phyloP scores from a whole-genome alignment of 495 filamentous ascomycete genomes.

The Polyplosphaeria fusca region DNA sequence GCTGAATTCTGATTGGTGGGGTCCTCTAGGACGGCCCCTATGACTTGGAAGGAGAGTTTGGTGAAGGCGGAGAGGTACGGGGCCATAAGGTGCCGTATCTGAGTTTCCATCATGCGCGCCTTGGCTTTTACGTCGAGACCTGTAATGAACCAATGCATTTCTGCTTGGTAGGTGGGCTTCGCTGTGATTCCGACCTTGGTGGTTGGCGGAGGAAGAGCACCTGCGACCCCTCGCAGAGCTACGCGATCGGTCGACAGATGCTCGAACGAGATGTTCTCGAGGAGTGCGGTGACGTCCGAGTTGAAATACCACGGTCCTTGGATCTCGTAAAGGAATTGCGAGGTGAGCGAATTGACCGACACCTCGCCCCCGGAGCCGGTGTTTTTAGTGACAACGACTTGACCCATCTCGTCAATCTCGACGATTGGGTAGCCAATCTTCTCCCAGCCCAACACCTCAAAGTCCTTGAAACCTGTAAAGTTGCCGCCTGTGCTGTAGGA shows the following conservation, averaged over 20 bases:
- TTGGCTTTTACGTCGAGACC: constrained; percentile 39
- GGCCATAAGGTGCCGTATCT: constrained; percentile 15
- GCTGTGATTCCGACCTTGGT: constrained; percentile 55
- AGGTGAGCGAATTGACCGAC: constrained; percentile 53
- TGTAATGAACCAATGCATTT: constrained; percentile 41
- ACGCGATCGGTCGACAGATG: constrained; percentile 39
- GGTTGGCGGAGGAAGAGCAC: constrained; percentile 51
- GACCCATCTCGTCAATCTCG: constrained; percentile 52
- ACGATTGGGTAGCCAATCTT: constrained; percentile 59
- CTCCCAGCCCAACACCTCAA: constrained; percentile 40
- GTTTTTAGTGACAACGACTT: constrained; percentile 44
- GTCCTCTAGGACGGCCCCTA: constrained; percentile 12
- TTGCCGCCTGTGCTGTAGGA: constrained; percentile 54
- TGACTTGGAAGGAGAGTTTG: constrained; percentile 29
- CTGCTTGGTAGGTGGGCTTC: constrained; percentile 47
- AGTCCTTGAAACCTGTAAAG: constrained; percentile 57
- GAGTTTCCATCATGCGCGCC: constrained; percentile 44
- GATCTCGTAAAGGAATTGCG: constrained; percentile 59
- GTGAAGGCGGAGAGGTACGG: constrained; percentile 28
- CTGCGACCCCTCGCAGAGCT: constrained; percentile 45
- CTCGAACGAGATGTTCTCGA: constrained; percentile 49
- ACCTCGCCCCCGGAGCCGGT: constrained; percentile 36
- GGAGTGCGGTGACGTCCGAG: constrained; percentile 54
- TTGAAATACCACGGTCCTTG: constrained; percentile 59
- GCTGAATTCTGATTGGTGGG: constrained; percentile 25